phyloP scores from a whole-genome alignment of 169 alveolate species.

The Haemoproteus tartakovskyi region DNA sequence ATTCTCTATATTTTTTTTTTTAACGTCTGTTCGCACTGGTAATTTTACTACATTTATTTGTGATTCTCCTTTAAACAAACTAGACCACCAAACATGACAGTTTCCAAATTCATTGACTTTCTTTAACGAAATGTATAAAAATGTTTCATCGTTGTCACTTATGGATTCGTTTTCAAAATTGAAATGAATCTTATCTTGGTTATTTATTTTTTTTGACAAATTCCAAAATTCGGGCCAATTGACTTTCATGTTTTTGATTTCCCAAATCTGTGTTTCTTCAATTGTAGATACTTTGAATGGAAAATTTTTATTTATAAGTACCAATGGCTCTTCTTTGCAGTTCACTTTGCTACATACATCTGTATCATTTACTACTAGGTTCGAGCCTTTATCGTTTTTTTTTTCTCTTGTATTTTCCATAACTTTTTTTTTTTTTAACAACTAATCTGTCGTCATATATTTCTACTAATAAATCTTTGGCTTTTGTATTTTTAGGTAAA shows the following conservation, averaged over 20 bases:
- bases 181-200: constrained; percentile 38
- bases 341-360: background rate
- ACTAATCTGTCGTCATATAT: constrained; percentile 41
- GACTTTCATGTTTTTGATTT: constrained; percentile 37
- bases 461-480: constrained; percentile 27
- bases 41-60: constrained; percentile 16
- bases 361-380: background rate
- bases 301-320: constrained; percentile 22
- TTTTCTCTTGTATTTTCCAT: too few species aligned
- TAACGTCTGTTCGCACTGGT: constrained; percentile 27
- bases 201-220: constrained; percentile 41
- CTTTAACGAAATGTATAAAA: constrained; percentile 54
- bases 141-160: constrained; percentile 50
- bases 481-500: constrained; percentile 43
- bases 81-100: constrained; percentile 54
- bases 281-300: constrained; percentile 22
- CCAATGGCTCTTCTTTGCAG: too few species aligned
- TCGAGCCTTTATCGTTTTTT: background rate
- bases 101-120: constrained; percentile 41
- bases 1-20: constrained; percentile 2
- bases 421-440: constrained; percentile 11
- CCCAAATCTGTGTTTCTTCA: constrained; percentile 67
- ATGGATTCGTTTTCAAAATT: constrained; percentile 6
- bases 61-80: constrained; percentile 30
- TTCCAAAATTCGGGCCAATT: constrained; percentile 37